Conservation (phyloP, 2,329 filamentous ascomycete genomes). For the Colletotrichum spinosum region DNA sequence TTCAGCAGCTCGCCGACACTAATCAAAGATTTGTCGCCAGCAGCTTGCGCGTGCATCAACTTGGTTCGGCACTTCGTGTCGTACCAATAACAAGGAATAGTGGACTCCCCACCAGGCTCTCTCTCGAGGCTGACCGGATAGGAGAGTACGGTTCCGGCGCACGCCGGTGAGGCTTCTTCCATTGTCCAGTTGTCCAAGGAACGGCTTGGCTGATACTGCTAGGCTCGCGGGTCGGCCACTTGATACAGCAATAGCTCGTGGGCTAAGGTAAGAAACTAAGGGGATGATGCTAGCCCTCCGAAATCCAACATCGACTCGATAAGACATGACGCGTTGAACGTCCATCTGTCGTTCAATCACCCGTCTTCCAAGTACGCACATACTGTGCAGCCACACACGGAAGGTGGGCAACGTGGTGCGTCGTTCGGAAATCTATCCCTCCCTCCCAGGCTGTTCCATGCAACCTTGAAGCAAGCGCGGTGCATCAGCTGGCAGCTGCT, state of each 20-base stretch:
- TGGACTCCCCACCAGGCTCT: background rate
- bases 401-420: no score
- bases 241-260: conserved; percentile 15
- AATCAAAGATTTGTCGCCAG: no score
- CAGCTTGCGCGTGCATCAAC: no score
- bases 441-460: conserved; percentile 27
- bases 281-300: background rate
- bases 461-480: conserved; percentile 22
- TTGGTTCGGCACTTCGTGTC: no score
- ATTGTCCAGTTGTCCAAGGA: conserved; percentile 8
- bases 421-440: no score
- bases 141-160: conserved; percentile 18
- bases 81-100: no score
- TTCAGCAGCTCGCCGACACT: no score
- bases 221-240: conserved; percentile 11
- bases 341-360: no score
- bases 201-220: conserved; percentile 30
- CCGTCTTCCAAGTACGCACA: no score
- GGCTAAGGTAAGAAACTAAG: conserved; percentile 15
- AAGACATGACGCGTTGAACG: no score
- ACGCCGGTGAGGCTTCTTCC: background rate
- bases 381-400: no score
- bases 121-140: conserved; percentile 22
- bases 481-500: background rate
- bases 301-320: background rate